Base-by-base conservation (phyloP, 1,284 basidiomycete genomes). In the Austropuccinia psidii region DNA sequence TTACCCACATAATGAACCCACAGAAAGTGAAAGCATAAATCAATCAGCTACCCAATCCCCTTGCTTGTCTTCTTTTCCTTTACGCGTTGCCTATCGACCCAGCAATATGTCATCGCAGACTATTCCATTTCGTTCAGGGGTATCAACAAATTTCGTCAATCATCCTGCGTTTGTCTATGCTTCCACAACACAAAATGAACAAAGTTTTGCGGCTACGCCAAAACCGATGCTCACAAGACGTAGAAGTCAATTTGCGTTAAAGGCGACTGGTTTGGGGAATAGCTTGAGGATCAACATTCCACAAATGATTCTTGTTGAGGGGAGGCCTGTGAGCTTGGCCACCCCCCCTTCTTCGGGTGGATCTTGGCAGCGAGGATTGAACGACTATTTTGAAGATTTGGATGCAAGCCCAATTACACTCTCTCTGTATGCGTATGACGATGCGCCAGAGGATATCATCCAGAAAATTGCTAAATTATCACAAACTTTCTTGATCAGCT, bases 11-110 rank as follows among this genome's bases (percentile, higher is more conserved):
- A 37, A 15, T n/a, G 45, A 19, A 35, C 1, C 15, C 27, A 8
- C 43, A 50, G 15, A 43, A 60, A 27, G 43, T 49, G 29, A 60
- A n/a, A n/a, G n/a, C 39, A 21, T 9, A 11, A 17, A 19, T 15
- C 4, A 37, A 67, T 55, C 19, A 31, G 21, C 19, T 17, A 15
- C 49, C 47, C 19, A 61, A 43, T 33, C 35, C 21, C 54, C 69
- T 8, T 73, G 47, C 35, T 58, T 73, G 27, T 61, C 49, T 21
- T 64, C 69, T 9, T 73, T 73, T 43, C 69, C 69, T 3, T 47
- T 64, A n/a, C 52, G 19, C 27, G 49, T 62, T n/a, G 39, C n/a
- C n/a, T 64, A 45, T 37, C n/a, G n/a, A n/a, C n/a, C n/a, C n/a
- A n/a, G n/a, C n/a, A n/a, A n/a, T n/a, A n/a, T n/a, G n/a, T n/a